Percentiles rank a stretch among this genome's conserved stretches.
phyloP scores from a whole-genome alignment of 75 land plant genomes.

The Pinus albicaulis region DNA sequence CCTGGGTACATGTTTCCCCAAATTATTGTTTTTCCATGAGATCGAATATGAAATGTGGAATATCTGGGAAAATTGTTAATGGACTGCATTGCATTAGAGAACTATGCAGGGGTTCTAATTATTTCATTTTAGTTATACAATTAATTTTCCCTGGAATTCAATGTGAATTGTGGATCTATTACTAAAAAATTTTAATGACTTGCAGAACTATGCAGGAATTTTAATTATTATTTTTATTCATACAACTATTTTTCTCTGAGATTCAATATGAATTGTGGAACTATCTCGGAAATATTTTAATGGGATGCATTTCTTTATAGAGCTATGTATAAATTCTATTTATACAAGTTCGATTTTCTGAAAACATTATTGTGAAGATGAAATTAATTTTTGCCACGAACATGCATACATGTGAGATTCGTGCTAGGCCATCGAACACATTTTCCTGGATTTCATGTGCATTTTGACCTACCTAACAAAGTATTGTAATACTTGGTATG shows the following conservation, averaged over 20 bases:
- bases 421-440: background rate
- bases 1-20: too few relatives aligned
- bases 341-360: too few relatives aligned
- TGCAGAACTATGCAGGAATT: background rate
- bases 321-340: background rate
- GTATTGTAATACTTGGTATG: background rate
- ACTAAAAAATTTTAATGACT: background rate
- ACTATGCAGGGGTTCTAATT: background rate
- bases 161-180: background rate
- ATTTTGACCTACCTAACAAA: background rate
- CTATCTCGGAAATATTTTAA: background rate
- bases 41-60: background rate
- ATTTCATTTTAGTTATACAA: too few relatives aligned
- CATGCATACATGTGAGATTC: background rate
- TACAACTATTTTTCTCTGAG: too few relatives aligned
- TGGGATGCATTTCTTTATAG: background rate
- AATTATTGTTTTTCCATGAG: background rate
- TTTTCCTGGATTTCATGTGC: background rate
- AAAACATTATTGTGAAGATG: background rate
- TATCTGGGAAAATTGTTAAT: background rate
- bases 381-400: background rate
- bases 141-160: background rate
- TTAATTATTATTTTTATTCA: too few relatives aligned
- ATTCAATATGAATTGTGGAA: background rate
- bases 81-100: background rate